Base-by-base conservation (phyloP, 2,329 filamentous ascomycete species). In the Ophiostoma sp. region DNA sequence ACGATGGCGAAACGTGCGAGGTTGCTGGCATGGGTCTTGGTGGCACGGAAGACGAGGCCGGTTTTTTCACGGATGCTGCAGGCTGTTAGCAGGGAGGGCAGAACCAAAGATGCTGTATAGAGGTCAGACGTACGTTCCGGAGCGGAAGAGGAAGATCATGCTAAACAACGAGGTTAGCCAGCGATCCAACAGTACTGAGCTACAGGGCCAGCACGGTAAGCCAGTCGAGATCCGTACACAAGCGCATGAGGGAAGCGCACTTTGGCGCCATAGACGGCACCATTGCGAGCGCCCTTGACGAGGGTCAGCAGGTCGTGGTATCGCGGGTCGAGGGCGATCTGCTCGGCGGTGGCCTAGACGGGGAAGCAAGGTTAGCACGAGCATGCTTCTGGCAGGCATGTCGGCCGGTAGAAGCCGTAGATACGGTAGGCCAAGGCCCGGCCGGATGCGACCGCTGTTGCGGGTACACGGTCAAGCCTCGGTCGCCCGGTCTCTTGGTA, bases 161-260 rank as follows among this genome's bases (percentile, higher is more conserved):
- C 60, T 63, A 18, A 6, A 42, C 60, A 18, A 40, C 27, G 38
- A 38, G 49, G 58, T 90, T 93, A 58, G 55, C 40, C 47, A 42
- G 8, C 52, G 49, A 7, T 49, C 12, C 12, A 45, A 36, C 4
- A n/a, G 36, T 9, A 49, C 27, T 27, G 27, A 27, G 27, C 27
- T 27, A 27, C 27, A 27, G 27, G 27, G 27, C 27, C 27, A 27
- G 27, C 27, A 27, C 27, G 27, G 27, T 27, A 27, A 27, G 18
- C 12, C 45, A 47, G 7, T 55, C n/a, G 8, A 6, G 40, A 16
- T 2, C 4, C 60, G 11, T 63, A 63, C 60, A 99, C 95, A 73
- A 99, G 85, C 70, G 95, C 95, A 81, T 99, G 95, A 72, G 95
- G 95, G 81, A 99, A 98, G 72, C 95, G 93, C 79, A 99, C 92